Base-by-base conservation (phyloP, 1,284 basidiomycete species). In the Papiliotrema terrestris region DNA sequence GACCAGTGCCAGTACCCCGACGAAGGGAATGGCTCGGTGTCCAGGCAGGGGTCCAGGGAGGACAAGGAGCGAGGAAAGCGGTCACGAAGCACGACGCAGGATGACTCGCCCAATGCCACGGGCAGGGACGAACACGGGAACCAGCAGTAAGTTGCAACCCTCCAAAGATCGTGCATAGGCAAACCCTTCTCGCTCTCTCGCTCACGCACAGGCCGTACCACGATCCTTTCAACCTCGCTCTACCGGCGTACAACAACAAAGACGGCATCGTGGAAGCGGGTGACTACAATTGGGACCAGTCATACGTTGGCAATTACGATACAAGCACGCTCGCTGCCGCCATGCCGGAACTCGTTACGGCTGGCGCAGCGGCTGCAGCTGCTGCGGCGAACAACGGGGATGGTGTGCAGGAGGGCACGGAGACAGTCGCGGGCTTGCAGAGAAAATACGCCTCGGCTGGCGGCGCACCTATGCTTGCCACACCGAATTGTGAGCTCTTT, bases 1-100 rank as follows among this genome's bases (percentile, higher is more conserved):
- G 29, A 6, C 1, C 49, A 72, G 65, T 72, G 69, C 52, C 53
- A 61, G 29, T 72, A 66, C 46, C 68, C 69, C 23, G 66, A 68
- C 44, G 59, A 49, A 32, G 61, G 61, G 17, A 54, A 52, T 8
- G 42, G 35, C 15, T 59, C 25, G 25, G 47, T 48, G 25, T 52
- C 51, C 1, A 20, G 51, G 43, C n/a, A 38, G 1, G 36, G 35
- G 5, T 52, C 51, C 9, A 32, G 51, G 56, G 52, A 50, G 35
- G 52, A 32, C 44, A 35, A 25, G 44, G 50, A 55, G 22, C 43
- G 52, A 47, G 38, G 43, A 49, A 50, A 45, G 22, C 52, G 11
- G 17, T 42, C 13, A 37, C 49, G 49, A 35, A 53, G 49, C 44
- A n/a, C 25, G 44, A 6, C 39, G 17, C 39, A 42, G 17, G 39